Base-by-base conservation (phyloP, 441 rosid species). In the Euphorbia corollata region DNA sequence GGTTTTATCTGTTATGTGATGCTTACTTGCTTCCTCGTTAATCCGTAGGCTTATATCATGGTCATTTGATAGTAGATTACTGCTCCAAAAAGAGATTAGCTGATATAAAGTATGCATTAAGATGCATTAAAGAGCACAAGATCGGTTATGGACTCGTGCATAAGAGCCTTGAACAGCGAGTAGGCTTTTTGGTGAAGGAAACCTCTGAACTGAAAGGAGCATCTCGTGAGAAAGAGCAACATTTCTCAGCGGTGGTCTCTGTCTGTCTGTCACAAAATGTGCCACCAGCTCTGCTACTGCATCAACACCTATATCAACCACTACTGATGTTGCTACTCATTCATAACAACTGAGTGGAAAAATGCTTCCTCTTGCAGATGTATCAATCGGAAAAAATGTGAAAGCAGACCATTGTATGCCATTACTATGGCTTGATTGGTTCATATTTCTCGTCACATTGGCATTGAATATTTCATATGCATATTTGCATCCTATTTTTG, bases 51-150 rank as follows among this genome's bases (percentile, higher is more conserved):
- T 2, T 53, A 36, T 36, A 20, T 3, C 2, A 23, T n/a, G 4
- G 30, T 5, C 20, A 50, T 7, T 58, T 63, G 18, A 5, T 5
- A 2, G 64, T 65, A 67, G 75, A 67, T 54, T 38, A 69, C 63
- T 59, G 77, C 80, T 64, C 32, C 15, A 65, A 60, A 13, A 71
- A 59, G 64, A 71, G 71, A 56, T 19, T 75, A 30, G 61, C 59
- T 75, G 79, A 67, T 66, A 15, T 73, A 27, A 69, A 23, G 59
- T 68, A 69, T 75, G 75, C 65, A 51, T 22, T 71, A 20, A 56
- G 56, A 43, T 77, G 77, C 68, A 55, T 73, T 65, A 66, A 72
- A 30, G 72, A 70, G 38, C 69, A 56, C 71, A 73, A 68, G 61
- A 74, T 82, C 41, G 66, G 61, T 60, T 63, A 38, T 8, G 68